Evolutionary conservation across 805 yeast species (phyloP).

Genomic region (Suhomyces sp.): DNA sequence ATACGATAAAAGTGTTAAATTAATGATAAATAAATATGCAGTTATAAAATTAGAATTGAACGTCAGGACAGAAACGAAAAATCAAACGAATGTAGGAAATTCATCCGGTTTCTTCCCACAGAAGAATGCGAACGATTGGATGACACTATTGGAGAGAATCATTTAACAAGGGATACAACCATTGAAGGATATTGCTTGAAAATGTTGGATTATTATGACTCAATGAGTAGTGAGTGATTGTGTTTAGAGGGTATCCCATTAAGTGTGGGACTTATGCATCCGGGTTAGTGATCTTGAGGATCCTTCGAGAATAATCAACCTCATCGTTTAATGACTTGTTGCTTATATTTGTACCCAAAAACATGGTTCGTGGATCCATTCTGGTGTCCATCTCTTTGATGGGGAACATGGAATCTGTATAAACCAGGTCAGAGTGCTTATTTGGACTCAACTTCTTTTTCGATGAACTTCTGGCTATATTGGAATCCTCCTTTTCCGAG

Average conservation of each 20-base stretch:
- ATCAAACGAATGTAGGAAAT: background rate
- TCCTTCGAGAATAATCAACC: conserved; percentile 56
- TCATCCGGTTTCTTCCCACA: too few species aligned
- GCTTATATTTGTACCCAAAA: conserved; percentile 45
- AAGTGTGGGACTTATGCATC: conserved; percentile 6
- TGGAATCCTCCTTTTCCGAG: conserved; percentile 10
- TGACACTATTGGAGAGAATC: too few species aligned
- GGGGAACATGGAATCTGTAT: conserved; percentile 17
- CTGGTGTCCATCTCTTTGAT: conserved; percentile 47
- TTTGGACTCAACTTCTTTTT: conserved; percentile 9
- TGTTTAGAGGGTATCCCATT: background rate
- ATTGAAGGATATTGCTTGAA: too few species aligned
- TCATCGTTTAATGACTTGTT: conserved; percentile 52
- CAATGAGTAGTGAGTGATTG: too few species aligned
- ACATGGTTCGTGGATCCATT: conserved; percentile 55
- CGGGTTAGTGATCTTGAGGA: conserved; percentile 53
- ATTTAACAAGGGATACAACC: too few species aligned
- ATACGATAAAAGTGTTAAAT: background rate
- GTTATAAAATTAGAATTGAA: background rate
- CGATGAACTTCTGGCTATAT: conserved; percentile 10
- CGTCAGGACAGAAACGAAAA: background rate
- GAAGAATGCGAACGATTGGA: too few species aligned
- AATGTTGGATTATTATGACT: too few species aligned
- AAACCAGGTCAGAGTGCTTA: conserved; percentile 5
- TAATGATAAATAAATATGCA: background rate